Conservation (phyloP, 1,139 yeast species). For the Arxiozyma heterogenica region DNA sequence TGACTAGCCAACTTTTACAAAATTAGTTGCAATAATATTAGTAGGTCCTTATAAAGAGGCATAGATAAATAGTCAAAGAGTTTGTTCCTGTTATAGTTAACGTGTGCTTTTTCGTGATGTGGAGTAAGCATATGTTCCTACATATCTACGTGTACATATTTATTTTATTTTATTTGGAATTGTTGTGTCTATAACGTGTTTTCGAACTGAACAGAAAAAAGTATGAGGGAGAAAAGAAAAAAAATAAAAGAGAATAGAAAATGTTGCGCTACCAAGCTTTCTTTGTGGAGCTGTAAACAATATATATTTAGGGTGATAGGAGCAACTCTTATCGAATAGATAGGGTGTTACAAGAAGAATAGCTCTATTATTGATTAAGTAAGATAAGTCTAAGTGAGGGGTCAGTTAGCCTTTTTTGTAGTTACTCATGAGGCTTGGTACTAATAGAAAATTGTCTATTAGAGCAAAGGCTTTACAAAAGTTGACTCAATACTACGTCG, state of each 20-base stretch:
- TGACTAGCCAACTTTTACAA: background rate
- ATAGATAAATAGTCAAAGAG: background rate
- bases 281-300: background rate
- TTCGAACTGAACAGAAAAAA: background rate
- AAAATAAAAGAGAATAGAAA: too few relatives aligned
- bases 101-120: background rate
- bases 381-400: background rate
- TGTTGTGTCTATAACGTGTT: background rate
- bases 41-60: background rate
- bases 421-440: constrained; percentile 2
- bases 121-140: background rate
- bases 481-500: constrained; percentile 36
- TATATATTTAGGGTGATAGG: background rate
- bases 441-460: constrained; percentile 28
- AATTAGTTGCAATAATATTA: background rate
- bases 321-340: too few relatives aligned
- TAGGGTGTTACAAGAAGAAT: background rate
- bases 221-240: background rate
- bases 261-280: background rate
- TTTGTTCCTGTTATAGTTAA: too few relatives aligned
- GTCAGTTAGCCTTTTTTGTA: background rate
- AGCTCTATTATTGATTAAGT: too few relatives aligned
- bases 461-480: constrained; percentile 55
- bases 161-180: too few relatives aligned
- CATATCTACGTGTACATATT: too few relatives aligned